Evolutionary conservation across 805 yeast genomes (phyloP).

Genomic region (Saturnispora saitoi): DNA sequence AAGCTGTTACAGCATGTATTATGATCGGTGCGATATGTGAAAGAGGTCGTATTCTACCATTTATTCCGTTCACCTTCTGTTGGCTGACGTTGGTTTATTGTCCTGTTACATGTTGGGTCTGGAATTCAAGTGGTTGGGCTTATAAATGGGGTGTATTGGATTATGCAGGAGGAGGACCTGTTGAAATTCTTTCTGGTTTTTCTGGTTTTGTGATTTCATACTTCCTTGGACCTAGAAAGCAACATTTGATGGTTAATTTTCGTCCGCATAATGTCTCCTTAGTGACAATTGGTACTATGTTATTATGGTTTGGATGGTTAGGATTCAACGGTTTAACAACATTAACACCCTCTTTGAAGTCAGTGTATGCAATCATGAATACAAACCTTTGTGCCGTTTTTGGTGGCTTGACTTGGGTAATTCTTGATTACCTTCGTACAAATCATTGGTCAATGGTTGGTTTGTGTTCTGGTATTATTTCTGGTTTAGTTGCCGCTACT

Average conservation of each 20-base stretch:
- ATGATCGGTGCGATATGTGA: conserved; percentile 90
- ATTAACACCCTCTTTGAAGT: conserved; percentile 69
- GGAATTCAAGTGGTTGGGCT: conserved; percentile 95
- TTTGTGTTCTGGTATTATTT: conserved; percentile 88
- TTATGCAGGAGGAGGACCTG: conserved; percentile 98
- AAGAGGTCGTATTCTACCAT: conserved; percentile 82
- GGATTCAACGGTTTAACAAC: conserved; percentile 93
- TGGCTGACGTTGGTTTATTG: conserved; percentile 92
- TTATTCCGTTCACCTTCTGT: conserved; percentile 68
- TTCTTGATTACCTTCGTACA: conserved; percentile 81
- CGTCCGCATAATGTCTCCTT: conserved; percentile 93
- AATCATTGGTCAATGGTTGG: conserved; percentile 93
- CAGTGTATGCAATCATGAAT: conserved; percentile 86
- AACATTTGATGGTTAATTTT: conserved; percentile 74
- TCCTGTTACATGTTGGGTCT: conserved; percentile 93
- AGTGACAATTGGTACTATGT: conserved; percentile 77
- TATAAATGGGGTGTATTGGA: conserved; percentile 85
- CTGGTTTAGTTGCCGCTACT: conserved; percentile 95
- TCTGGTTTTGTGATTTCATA: conserved; percentile 83
- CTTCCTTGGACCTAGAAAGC: conserved; percentile 66
- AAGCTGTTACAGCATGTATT: conserved; percentile 87
- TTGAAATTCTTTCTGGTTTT: conserved; percentile 85
- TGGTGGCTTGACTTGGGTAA: conserved; percentile 88
- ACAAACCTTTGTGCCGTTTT: conserved; percentile 83
- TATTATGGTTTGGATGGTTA: conserved; percentile 94